A percentile compares a stretch with the other conserved stretches of the same genome.
Conservation (phyloP, 345 rosid genomes). For the Melastoma malabathricum region DNA sequence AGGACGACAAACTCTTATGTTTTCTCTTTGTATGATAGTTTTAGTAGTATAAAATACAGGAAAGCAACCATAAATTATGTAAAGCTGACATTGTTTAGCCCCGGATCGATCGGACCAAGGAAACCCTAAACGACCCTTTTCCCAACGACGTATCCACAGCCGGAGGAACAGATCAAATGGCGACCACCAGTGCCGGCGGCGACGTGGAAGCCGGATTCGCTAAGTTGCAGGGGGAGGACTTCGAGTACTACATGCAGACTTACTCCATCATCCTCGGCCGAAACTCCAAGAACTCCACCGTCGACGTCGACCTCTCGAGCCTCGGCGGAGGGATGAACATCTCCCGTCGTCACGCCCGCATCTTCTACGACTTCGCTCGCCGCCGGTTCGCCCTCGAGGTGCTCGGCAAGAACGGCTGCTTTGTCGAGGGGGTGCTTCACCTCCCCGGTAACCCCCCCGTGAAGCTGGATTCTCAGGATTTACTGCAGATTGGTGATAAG, state of each 20-base stretch:
- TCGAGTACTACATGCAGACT: slow-evolving; percentile 96
- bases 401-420: slow-evolving; percentile 93
- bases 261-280: slow-evolving; percentile 92
- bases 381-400: slow-evolving; percentile 96
- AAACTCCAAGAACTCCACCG: slow-evolving; percentile 86
- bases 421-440: slow-evolving; percentile 94
- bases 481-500: slow-evolving; percentile 88
- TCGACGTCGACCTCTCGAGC: slow-evolving; percentile 86
- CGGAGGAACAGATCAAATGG: no score
- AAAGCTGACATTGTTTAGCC: no score
- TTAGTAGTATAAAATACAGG: no score
- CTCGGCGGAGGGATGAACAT: slow-evolving; percentile 99
- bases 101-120: no score
- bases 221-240: slow-evolving; percentile 93
- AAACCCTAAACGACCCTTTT: no score
- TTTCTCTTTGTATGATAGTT: no score
- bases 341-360: slow-evolving; percentile 87
- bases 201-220: slow-evolving; percentile 98
- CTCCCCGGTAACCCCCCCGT: slow-evolving; percentile 91
- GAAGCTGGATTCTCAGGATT: slow-evolving; percentile 88
- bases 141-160: no score
- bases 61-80: no score
- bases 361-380: slow-evolving; percentile 89
- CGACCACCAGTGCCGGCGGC: slow-evolving; percentile 20
- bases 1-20: no score